Evolutionary conservation across 345 rosid species (phyloP).

Genomic region (Erodium maritimum): DNA sequence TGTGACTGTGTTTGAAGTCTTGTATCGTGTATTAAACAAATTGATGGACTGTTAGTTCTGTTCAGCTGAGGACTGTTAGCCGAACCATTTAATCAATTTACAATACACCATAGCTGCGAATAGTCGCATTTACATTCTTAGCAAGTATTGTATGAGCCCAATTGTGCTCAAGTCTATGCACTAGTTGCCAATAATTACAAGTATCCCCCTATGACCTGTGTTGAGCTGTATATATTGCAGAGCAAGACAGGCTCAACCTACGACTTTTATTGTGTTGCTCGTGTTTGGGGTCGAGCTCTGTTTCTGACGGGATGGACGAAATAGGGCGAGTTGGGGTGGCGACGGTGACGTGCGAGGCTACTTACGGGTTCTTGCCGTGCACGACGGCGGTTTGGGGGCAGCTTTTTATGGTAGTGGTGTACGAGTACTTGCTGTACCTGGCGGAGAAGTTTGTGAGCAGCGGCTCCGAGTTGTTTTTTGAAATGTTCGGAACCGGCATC

Average conservation of each 20-base stretch:
- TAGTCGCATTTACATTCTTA: not conserved
- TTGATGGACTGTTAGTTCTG: not conserved
- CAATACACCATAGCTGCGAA: not conserved
- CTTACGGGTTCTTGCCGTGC: constrained; percentile 43
- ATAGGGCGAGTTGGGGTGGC: constrained; percentile 7
- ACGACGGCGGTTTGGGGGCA: constrained; percentile 38
- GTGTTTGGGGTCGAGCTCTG: no score
- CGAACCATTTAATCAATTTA: not conserved
- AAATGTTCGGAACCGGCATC: constrained; percentile 39
- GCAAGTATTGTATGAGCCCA: no score
- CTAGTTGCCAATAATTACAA: no score
- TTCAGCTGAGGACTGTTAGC: not conserved
- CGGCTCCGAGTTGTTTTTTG: constrained; percentile 38
- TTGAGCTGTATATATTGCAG: no score
- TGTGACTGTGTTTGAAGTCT: no score
- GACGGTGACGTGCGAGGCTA: constrained; percentile 26
- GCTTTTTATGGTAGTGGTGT: constrained; percentile 30
- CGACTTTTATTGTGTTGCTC: no score
- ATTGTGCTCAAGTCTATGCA: no score
- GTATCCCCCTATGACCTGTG: no score
- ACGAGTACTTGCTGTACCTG: constrained; percentile 28
- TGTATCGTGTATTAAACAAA: not conserved
- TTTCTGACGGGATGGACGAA: constrained; percentile 12
- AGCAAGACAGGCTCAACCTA: no score
- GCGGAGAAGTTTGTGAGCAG: constrained; percentile 15